Evolutionary conservation across 2,329 filamentous ascomycete species (phyloP).

Genomic region (Arthroderma sp.): DNA sequence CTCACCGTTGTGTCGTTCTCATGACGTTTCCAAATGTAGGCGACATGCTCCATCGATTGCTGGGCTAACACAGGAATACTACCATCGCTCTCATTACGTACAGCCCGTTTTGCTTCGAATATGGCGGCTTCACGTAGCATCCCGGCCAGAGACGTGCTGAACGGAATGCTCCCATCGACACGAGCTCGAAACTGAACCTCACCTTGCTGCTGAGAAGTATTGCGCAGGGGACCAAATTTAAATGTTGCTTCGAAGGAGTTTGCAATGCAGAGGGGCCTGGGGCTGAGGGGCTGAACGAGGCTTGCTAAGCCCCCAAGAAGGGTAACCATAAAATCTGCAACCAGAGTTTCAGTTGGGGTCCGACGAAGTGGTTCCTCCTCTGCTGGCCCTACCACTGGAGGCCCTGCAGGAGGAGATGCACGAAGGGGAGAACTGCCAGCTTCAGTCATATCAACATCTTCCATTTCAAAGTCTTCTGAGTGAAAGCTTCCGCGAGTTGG

Average conservation of each 20-base stretch:
- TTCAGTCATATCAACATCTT: constrained; percentile 1
- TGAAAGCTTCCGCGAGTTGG: not conserved
- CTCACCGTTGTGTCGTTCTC: constrained; percentile 7
- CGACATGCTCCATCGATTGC: constrained; percentile 13
- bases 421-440: not conserved
- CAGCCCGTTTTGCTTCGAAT: constrained; percentile 12
- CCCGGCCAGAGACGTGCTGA: constrained; percentile 4
- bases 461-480: not conserved
- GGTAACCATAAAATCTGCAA: constrained; percentile 13
- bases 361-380: constrained; percentile 9
- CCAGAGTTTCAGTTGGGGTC: constrained; percentile 13
- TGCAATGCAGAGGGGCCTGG: constrained; percentile 11
- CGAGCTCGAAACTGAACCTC: constrained; percentile 9
- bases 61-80: constrained; percentile 9
- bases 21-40: constrained; percentile 14
- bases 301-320: constrained; percentile 10
- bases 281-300: constrained; percentile 9
- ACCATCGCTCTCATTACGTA: not conserved
- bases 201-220: constrained; percentile 4
- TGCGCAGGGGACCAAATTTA: constrained; percentile 11
- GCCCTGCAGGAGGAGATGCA: not conserved
- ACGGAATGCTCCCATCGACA: constrained; percentile 14
- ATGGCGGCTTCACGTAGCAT: constrained; percentile 10
- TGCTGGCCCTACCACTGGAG: not conserved
- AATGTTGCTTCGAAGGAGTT: constrained; percentile 12